Conservation (phyloP, 1,139 yeast species). For the Taphrina betulina region DNA sequence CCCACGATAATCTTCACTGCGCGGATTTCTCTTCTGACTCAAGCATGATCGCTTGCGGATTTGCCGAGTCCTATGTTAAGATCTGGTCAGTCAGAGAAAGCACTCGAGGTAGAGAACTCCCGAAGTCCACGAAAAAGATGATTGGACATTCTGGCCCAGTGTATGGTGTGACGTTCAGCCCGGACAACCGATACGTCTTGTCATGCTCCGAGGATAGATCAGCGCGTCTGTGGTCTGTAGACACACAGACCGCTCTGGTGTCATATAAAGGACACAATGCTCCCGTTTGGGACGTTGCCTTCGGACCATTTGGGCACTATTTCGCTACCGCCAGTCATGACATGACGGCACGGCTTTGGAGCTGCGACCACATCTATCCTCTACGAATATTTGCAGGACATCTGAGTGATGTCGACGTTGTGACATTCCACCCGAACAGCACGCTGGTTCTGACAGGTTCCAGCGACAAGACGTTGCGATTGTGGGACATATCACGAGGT, state of each 20-base stretch:
- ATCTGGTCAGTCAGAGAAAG: constrained; percentile 90
- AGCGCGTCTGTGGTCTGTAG: constrained; percentile 89
- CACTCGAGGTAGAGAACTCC: constrained; percentile 32
- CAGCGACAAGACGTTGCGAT: constrained; percentile 88
- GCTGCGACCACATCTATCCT: constrained; percentile 96
- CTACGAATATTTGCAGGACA: constrained; percentile 96
- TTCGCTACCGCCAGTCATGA: constrained; percentile 97
- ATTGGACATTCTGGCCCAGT: constrained; percentile 95
- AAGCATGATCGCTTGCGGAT: constrained; percentile 87
- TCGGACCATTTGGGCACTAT: constrained; percentile 93
- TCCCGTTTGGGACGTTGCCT: constrained; percentile 96
- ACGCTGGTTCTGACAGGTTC: constrained; percentile 93
- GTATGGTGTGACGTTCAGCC: constrained; percentile 84
- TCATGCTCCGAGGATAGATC: constrained; percentile 91
- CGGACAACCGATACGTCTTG: constrained; percentile 77
- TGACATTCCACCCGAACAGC: constrained; percentile 93
- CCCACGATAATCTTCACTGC: constrained; percentile 75
- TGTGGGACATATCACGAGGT: constrained; percentile 97
- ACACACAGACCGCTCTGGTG: constrained; percentile 83
- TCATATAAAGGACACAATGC: constrained; percentile 95
- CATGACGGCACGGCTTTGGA: constrained; percentile 96
- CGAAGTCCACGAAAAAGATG: constrained; percentile 53
- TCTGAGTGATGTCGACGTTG: constrained; percentile 85
- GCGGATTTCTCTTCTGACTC: constrained; percentile 84
- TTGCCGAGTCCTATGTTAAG: constrained; percentile 84